Conservation (phyloP, 805 yeast genomes). For the Candida takata region DNA sequence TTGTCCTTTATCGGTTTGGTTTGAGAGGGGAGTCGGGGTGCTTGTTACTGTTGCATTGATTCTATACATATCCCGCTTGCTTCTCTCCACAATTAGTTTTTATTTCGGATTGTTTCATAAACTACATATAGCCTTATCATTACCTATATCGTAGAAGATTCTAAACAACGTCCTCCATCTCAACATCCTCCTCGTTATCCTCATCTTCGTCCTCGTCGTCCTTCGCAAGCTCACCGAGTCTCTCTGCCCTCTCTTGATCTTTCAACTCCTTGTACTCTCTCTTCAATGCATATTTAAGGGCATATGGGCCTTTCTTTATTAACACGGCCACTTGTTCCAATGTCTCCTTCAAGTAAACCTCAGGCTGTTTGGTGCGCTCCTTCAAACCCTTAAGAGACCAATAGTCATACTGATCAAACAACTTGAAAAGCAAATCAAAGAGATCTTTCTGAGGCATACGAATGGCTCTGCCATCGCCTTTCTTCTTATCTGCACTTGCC, state of each 20-base stretch:
- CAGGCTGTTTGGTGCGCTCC: slow-evolving; percentile 94
- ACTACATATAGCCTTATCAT: too few relatives aligned
- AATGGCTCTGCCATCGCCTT: slow-evolving; percentile 75
- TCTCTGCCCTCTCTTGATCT: slow-evolving; percentile 69
- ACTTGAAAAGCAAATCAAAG: slow-evolving; percentile 76
- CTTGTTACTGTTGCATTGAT: too few relatives aligned
- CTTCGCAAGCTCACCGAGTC: slow-evolving; percentile 44
- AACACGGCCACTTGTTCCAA: slow-evolving; percentile 83
- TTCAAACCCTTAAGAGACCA: slow-evolving; percentile 94
- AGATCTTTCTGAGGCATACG: slow-evolving; percentile 92
- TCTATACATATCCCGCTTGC: too few relatives aligned
- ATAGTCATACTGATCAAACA: slow-evolving; percentile 92
- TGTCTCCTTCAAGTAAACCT: slow-evolving; percentile 83
- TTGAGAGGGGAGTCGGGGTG: too few relatives aligned
- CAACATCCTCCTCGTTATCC: slow-evolving; percentile 62
- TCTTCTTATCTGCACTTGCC: slow-evolving; percentile 37
- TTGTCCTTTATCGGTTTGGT: too few relatives aligned
- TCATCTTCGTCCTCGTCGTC: slow-evolving; percentile 41
- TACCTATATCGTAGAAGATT: slow-evolving; percentile 1
- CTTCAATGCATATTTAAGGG: slow-evolving; percentile 81
- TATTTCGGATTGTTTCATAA: too few relatives aligned
- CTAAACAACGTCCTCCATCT: slow-evolving; percentile 67
- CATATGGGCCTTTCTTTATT: slow-evolving; percentile 93
- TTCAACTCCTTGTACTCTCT: slow-evolving; percentile 80
- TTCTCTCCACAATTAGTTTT: too few relatives aligned